Base-by-base conservation (phyloP, 495 filamentous ascomycete genomes). In the Aspergillus conjunctus region DNA sequence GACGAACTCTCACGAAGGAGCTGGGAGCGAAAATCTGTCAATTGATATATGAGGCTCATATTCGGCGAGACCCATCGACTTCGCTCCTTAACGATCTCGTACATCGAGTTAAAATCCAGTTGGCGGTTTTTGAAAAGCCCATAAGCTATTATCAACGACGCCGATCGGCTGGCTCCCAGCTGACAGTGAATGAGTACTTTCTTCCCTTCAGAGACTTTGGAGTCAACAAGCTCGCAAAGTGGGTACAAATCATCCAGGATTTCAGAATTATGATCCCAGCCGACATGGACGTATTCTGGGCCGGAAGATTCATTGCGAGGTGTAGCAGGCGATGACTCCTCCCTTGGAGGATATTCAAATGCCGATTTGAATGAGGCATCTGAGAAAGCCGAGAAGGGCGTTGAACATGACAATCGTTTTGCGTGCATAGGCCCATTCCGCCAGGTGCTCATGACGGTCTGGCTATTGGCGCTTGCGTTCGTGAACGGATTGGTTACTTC, bases 31-130 rank as follows among this genome's bases (percentile, higher is more conserved):
- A 96, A 98, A 69, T 98, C 94, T 41, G 95, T 93, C 52, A 98
- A 80, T 72, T 94, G 93, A 76, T 97, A 98, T 73, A 98, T 97
- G 39, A 98, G 79, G 63, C 90, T 92, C 94, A 98, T 98, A 70
- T 98, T 98, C 1, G 94, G 94, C 14, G 92, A 93, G 55, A 98
- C 96, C 94, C 94, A 98, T 63, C 84, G 86, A 69, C 93, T 97
- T 68, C 90, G 88, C 45, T 81, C 81, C 73, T 98, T 97, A 20
- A 96, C 95, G 5, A 87, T 82, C 69, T 92, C 85, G 68, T 98
- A 98, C 56, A 93, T 92, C 51, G 96, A 90, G 69, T 97, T 96
- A 56, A 98, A 94, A 60, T 85, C 91, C 63, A 95, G 71, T 20
- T 88, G 81, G 7, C 90, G 91, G 64, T 97, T 91, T 70, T 92